phyloP scores from a whole-genome alignment of 768 basidiomycete genomes.

The Lactarius tabidus region DNA sequence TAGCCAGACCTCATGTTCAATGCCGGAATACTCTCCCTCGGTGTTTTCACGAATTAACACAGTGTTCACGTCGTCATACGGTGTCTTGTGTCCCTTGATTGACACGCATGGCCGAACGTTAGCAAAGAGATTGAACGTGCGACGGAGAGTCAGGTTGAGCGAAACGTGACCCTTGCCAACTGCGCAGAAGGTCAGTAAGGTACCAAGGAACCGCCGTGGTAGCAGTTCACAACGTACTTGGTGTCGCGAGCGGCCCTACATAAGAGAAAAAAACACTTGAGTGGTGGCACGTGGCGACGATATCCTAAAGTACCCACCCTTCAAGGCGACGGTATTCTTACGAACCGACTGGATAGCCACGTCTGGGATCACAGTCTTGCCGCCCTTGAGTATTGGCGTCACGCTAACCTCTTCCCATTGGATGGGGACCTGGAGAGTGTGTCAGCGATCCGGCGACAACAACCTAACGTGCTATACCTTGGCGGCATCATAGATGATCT shows the following conservation, averaged over 20 bases:
- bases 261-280: background rate
- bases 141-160: slow-evolving; percentile 91
- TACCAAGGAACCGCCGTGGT: background rate
- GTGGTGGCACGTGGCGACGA: background rate
- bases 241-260: slow-evolving; percentile 92
- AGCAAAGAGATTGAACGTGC: slow-evolving; percentile 98
- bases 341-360: slow-evolving; percentile 85
- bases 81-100: slow-evolving; percentile 95
- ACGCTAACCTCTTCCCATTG: slow-evolving; percentile 99
- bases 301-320: slow-evolving; percentile 52
- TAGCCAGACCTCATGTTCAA: slow-evolving; percentile 86
- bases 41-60: slow-evolving; percentile 99
- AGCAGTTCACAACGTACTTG: slow-evolving; percentile 57
- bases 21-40: slow-evolving; percentile 99
- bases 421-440: slow-evolving; percentile 74
- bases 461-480: slow-evolving; percentile 45
- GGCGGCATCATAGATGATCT: slow-evolving; percentile 87
- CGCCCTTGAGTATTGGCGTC: slow-evolving; percentile 86
- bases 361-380: slow-evolving; percentile 97
- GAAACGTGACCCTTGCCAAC: slow-evolving; percentile 99
- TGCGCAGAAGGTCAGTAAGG: slow-evolving; percentile 33
- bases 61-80: slow-evolving; percentile 97
- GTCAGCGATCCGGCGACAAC: slow-evolving; percentile 5
- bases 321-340: slow-evolving; percentile 96
- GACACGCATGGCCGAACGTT: slow-evolving; percentile 97